A percentile compares a stretch with the other conserved stretches of the same genome.
Evolutionary conservation across 495 filamentous ascomycete species (phyloP).

Genomic region (Aspergillus sclerotiicarbonarius): DNA sequence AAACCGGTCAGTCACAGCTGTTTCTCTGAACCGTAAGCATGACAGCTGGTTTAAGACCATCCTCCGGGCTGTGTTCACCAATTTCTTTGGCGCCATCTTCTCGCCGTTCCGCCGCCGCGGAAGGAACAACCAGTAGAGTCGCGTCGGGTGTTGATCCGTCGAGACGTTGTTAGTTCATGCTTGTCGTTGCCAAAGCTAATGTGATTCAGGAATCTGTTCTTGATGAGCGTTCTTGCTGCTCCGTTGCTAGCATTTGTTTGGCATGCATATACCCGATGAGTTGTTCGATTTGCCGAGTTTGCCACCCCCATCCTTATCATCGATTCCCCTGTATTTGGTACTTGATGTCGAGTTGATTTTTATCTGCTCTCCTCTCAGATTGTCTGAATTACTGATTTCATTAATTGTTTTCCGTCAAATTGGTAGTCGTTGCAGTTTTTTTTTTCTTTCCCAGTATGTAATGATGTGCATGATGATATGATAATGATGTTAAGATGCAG

Average conservation of each 20-base stretch:
- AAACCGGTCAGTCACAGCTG: constrained; percentile 46
- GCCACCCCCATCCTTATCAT: constrained; percentile 24
- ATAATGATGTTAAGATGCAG: constrained; percentile 16
- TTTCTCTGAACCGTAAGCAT: constrained; percentile 41
- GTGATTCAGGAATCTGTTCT: constrained; percentile 33
- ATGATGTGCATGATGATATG: constrained; percentile 20
- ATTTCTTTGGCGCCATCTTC: constrained; percentile 43
- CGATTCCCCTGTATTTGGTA: constrained; percentile 46
- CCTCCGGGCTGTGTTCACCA: constrained; percentile 42
- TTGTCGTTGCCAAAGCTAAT: constrained; percentile 28
- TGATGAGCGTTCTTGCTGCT: constrained; percentile 31
- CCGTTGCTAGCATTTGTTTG: constrained; percentile 34
- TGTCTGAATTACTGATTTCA: constrained; percentile 11
- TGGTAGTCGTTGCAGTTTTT: constrained; percentile 4
- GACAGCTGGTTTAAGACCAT: constrained; percentile 48
- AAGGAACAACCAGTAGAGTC: constrained; percentile 30
- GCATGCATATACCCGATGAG: constrained; percentile 29
- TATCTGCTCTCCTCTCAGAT: constrained; percentile 22
- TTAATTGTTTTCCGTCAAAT: not conserved
- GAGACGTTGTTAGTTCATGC: constrained; percentile 3
- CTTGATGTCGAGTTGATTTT: constrained; percentile 23
- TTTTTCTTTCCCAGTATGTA: constrained; percentile 15
- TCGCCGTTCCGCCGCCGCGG: constrained; percentile 41
- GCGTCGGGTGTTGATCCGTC: constrained; percentile 3
- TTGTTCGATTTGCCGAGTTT: constrained; percentile 15